A percentile compares a stretch with the other conserved stretches of the same genome.
These are phyloP conservation scores for Coemansia furcata DNA, from an alignment of 192 early-diverging fungal genomes.

Conservation along the genomic window DNA sequence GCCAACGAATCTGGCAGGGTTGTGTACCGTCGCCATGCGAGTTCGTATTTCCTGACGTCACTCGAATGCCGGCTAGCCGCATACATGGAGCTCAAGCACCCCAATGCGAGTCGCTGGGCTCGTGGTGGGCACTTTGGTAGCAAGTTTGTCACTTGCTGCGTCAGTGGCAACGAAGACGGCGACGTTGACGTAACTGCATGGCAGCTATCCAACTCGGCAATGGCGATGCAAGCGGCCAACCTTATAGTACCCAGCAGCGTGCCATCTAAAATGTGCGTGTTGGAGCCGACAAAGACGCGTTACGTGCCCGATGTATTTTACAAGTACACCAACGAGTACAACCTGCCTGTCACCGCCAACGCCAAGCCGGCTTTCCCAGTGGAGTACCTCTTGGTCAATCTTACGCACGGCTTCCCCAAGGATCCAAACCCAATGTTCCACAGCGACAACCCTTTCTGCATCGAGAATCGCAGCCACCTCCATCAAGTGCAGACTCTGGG, in stretches of 20 bases:
- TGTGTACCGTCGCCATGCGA: conserved; percentile 81
- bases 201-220: conserved; percentile 89
- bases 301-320: conserved; percentile 98
- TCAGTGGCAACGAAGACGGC: conserved; percentile 86
- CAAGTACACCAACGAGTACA: conserved; percentile 95
- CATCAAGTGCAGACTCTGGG: conserved; percentile 59
- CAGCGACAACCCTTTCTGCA: conserved; percentile 58
- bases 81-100: conserved; percentile 75
- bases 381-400: conserved; percentile 91
- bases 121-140: conserved; percentile 78
- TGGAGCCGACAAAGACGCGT: conserved; percentile 65
- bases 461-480: conserved; percentile 75
- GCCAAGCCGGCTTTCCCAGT: conserved; percentile 97
- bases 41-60: conserved; percentile 92
- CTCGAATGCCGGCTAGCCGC: conserved; percentile 86
- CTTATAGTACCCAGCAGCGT: conserved; percentile 88
- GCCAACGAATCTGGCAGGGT: conserved; percentile 76
- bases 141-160: conserved; percentile 92
- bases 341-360: conserved; percentile 75
- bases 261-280: conserved; percentile 83
- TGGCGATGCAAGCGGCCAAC: conserved; percentile 87
- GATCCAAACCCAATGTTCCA: conserved; percentile 74
- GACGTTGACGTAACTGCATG: conserved; percentile 83
- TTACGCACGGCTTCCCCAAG: conserved; percentile 89
- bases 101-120: conserved; percentile 69